Conservation (phyloP, 2,329 filamentous ascomycete species). For the Penicillium fuscoglaucum region DNA sequence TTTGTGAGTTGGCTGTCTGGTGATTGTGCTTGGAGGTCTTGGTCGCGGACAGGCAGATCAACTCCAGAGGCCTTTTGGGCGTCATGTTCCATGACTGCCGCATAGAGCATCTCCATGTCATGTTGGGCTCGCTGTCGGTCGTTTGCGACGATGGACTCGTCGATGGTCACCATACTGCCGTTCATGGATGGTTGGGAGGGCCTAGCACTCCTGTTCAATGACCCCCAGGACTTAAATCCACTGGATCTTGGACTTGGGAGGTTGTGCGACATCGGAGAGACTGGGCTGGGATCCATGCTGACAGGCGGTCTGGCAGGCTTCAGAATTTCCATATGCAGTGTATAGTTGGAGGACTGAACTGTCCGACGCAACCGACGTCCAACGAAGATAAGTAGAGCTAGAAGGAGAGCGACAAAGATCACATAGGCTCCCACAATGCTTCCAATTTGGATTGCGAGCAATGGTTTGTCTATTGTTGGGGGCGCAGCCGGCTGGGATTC, state of each 20-base stretch:
- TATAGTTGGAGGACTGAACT: constrained; percentile 53
- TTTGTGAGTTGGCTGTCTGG: constrained; percentile 30
- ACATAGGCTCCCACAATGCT: constrained; percentile 84
- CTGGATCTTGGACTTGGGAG: constrained; percentile 41
- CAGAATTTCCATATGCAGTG: constrained; percentile 59
- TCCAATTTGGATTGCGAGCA: constrained; percentile 78
- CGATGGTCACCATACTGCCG: constrained; percentile 69
- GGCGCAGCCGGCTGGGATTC: constrained; percentile 38
- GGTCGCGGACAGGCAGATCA: constrained; percentile 20
- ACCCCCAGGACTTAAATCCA: constrained; percentile 41
- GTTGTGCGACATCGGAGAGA: constrained; percentile 31
- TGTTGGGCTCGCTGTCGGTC: constrained; percentile 74
- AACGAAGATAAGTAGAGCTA: constrained; percentile 64
- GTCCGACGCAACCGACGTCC: constrained; percentile 56
- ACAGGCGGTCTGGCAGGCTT: constrained; percentile 40
- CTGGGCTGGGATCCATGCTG: constrained; percentile 39
- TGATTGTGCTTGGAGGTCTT: constrained; percentile 21
- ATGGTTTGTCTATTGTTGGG: constrained; percentile 57
- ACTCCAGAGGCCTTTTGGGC: constrained; percentile 45
- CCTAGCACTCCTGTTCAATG: constrained; percentile 29
- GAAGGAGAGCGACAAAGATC: constrained; percentile 71
- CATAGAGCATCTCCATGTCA: constrained; percentile 88
- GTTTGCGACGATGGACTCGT: constrained; percentile 71
- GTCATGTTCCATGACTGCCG: constrained; percentile 88
- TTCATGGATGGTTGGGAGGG: constrained; percentile 48